These are phyloP conservation scores for Salmacisia buchloeana DNA, from an alignment of 1,284 basidiomycete genomes.

Conservation along the genomic window DNA sequence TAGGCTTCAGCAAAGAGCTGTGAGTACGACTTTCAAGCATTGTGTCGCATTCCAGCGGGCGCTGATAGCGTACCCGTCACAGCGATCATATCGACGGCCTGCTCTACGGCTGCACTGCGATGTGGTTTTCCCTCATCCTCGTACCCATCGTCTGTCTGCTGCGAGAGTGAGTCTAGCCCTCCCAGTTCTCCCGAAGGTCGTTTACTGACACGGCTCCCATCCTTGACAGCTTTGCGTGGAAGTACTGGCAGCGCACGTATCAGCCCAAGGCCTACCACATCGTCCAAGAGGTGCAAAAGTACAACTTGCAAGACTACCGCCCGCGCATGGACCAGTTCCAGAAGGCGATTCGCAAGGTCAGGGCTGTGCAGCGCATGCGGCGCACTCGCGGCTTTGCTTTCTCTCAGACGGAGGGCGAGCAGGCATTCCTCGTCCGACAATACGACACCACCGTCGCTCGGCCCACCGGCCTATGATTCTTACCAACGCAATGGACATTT, in stretches of 20 bases:
- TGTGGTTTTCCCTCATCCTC: conserved; percentile 85
- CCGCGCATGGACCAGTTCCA: conserved; percentile 86
- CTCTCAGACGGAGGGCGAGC: conserved; percentile 42
- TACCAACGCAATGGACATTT: no score
- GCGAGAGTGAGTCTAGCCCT: conserved; percentile 66
- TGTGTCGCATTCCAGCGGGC: background rate
- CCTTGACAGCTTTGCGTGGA: conserved; percentile 31
- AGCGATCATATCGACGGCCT: conserved; percentile 69
- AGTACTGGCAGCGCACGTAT: conserved; percentile 65
- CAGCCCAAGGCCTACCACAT: conserved; percentile 87
- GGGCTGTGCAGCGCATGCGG: conserved; percentile 46
- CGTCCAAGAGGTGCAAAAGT: conserved; percentile 84
- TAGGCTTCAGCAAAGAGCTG: conserved; percentile 83
- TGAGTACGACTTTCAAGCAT: conserved; percentile 9
- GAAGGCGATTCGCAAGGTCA: conserved; percentile 49
- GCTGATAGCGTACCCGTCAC: background rate
- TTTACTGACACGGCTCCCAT: conserved; percentile 44
- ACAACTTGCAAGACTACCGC: conserved; percentile 93
- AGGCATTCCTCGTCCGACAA: conserved; percentile 45
- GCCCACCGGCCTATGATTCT: conserved; percentile 11
- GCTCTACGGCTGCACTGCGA: conserved; percentile 77
- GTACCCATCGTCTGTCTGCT: conserved; percentile 79
- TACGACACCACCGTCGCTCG: conserved; percentile 43
- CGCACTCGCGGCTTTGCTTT: conserved; percentile 48
- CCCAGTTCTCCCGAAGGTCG: conserved; percentile 76